A percentile compares a stretch with the other conserved stretches of the same genome.
Evolutionary conservation across 176 grass and related monocot species (phyloP).

Genomic region (Calamus simplicifolius): DNA sequence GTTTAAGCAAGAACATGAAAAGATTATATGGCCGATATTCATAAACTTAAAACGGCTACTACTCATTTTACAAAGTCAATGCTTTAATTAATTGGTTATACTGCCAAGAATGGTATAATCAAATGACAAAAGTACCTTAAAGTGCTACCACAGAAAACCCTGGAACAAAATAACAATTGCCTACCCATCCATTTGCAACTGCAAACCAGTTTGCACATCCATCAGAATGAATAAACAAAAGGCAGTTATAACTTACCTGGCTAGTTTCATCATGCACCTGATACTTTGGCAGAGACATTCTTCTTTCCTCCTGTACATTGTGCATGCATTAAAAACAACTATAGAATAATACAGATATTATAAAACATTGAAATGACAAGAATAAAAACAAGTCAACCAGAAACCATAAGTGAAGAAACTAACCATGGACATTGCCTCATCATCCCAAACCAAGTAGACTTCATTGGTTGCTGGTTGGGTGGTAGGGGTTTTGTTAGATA

Average conservation of each 20-base stretch:
- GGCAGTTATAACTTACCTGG: constrained; percentile 88
- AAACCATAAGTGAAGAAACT: constrained; percentile 2
- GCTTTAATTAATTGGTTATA: too few relatives aligned
- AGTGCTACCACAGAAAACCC: too few relatives aligned
- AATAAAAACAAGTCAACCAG: constrained; percentile 2
- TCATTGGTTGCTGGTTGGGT: constrained; percentile 62
- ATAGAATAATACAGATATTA: constrained; percentile 3
- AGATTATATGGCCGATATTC: too few relatives aligned
- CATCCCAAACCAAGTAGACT: constrained; percentile 96
- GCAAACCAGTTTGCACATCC: constrained; percentile 7
- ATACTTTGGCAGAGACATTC: constrained; percentile 73
- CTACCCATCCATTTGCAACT: constrained; percentile 12
- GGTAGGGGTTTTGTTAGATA: constrained; percentile 52
- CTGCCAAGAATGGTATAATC: too few relatives aligned
- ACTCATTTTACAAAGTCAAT: too few relatives aligned
- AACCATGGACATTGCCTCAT: constrained; percentile 99
- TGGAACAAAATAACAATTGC: not conserved
- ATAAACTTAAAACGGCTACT: too few relatives aligned
- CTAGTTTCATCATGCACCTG: constrained; percentile 99
- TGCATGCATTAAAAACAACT: constrained; percentile 12
- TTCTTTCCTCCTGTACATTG: constrained; percentile 88
- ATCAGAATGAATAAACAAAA: constrained; percentile 38
- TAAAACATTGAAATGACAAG: too few relatives aligned
- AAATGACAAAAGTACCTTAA: too few relatives aligned
- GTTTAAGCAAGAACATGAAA: too few relatives aligned